Evolutionary conservation across 805 yeast species (phyloP), one percentile per base, ranked within the genome.

Genomic region (Starmerella davenportii): DNA sequence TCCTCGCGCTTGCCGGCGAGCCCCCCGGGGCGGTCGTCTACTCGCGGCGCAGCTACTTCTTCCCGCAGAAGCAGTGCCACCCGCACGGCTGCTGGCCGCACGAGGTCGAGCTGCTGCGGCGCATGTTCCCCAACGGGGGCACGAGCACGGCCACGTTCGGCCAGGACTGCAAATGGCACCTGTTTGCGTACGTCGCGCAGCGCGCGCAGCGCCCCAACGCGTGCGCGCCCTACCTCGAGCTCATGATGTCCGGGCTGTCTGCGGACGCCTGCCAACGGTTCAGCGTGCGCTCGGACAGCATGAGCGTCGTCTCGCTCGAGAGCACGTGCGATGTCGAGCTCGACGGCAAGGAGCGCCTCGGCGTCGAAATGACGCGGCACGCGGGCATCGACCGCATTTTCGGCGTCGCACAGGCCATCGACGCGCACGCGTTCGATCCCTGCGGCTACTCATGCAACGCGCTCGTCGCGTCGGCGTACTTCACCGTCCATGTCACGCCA

Each of bases 361-460:
- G 32, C 7, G 32, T 17, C 21, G 66, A 71, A 35, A 79, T 82
- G 55, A 74, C 93, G 60, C 57, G 61, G 33, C 53, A 58, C 31
- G 66, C 84, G 4, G 69, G 73, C 3, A 66, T 87, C 46, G 78
- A 79, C 57, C 57, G 65, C 33, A 55, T 87, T 19, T 79, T 70
- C 51, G 57, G 61, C 15, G 51, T 52, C 21, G 42, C 37, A 21
- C 60, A 55, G 39, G 57, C 60, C 20, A 71, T 76, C 42, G 96
- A 87, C 60, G 79, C 94, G 7, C 87, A 82, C 59, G 76, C 90
- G 21, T 87, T 87, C 57, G 64, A 79, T 3, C 98, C 98, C 1
- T 87, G 96, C 57, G 98, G 98, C 5, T 87, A 74, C 53, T 81
- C 95, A 2, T 80, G 95, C 34, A 87, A 87, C 57, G 76, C 92